Evolutionary conservation across 1,139 yeast species (phyloP), one percentile per base, ranked within the genome.

Genomic region (Suhomyces taliae): DNA sequence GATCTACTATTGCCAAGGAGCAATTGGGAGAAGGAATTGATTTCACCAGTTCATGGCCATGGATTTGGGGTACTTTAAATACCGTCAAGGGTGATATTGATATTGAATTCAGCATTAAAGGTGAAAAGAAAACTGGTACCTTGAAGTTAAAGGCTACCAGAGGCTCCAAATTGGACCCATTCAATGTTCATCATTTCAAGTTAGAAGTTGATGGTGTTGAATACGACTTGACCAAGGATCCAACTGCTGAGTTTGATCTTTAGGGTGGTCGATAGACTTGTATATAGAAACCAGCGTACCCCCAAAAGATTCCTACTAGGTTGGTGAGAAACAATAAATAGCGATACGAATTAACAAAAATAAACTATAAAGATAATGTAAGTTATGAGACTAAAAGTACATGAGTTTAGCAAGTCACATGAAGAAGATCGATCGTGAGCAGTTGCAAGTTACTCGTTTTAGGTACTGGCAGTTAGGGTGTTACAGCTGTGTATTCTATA

Each of bases 31-130:
- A 78, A 41, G 84, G 87, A 55, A 87, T 93, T 53, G 82, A 83
- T 37, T 90, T 86, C 62, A 76, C 78, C 34, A 74, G 79, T 43
- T 66, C 87, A 40, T 81, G 87, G 72, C 98, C 99, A 4, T 93
- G 97, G 97, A 85, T 93, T 49, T 71, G 79, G 47, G 99, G 99
- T 7, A 80, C 83, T 40, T 73, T 93, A 55, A 90, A 91, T 58
- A 89, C 95, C 34, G 89, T 89, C 51, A 78, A 82, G 48, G 97
- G 97, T 14, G 73, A 79, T 24, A 87, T 93, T 40, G 87, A 91
- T 62, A 82, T 93, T 55, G 66, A 67, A 33, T 90, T 90, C 58
- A 69, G 76, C 37, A 88, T 90, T 38, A 76, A 78, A 56, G 99
- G 98, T 10, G 74, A 73, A 44, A 72, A 74, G 51, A 69, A 67